Percentiles rank a stretch among this genome's conserved stretches.
Conservation (phyloP, 805 yeast species). For the Candida glaebosa region DNA sequence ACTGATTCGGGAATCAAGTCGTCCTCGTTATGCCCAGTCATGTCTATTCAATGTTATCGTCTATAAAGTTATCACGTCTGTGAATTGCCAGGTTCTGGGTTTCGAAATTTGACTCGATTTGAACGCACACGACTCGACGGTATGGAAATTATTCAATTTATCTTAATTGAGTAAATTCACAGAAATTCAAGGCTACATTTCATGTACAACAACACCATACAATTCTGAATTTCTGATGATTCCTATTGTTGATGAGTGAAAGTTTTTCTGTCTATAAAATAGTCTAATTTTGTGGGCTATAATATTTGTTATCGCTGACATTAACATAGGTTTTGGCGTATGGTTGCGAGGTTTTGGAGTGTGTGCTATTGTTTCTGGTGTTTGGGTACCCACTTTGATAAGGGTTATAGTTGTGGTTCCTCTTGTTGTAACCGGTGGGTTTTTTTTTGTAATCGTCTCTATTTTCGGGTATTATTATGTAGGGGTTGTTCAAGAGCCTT, state of each 20-base stretch:
- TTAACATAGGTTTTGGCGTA: too few species aligned
- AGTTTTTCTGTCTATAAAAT: neutral
- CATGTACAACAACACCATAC: neutral
- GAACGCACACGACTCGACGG: neutral
- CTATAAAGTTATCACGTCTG: neutral
- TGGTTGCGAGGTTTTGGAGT: too few species aligned
- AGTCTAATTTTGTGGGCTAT: neutral
- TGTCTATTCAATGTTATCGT: neutral
- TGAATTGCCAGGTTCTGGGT: neutral
- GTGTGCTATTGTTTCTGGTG: too few species aligned
- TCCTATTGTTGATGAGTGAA: neutral
- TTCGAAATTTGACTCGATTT: neutral
- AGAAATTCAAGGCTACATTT: too few species aligned
- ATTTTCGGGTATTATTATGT: slow-evolving; percentile 24
- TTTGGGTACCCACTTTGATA: neutral
- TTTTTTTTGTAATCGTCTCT: slow-evolving; percentile 7
- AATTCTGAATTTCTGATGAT: neutral
- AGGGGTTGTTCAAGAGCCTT: slow-evolving; percentile 24
- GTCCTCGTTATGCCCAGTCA: slow-evolving; percentile 32
- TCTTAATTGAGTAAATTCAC: too few species aligned
- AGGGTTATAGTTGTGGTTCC: neutral
- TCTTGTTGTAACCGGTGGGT: neutral
- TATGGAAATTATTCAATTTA: neutral
- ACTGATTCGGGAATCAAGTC: slow-evolving; percentile 61
- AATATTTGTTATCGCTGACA: too few species aligned